Conservation (phyloP, 306 rosid genomes). For the Medicago lupulina region DNA sequence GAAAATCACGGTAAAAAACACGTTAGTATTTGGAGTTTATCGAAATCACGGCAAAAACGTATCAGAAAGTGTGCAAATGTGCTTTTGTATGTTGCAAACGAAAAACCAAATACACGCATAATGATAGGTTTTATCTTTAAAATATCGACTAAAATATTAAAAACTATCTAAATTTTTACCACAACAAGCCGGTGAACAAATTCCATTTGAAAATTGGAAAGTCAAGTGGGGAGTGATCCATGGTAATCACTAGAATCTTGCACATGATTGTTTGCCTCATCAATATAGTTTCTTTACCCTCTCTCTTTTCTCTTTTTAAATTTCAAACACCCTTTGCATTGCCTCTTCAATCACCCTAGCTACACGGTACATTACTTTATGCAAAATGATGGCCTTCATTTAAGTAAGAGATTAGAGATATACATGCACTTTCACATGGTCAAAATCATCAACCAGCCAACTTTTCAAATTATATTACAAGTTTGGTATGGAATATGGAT, state of each 20-base stretch:
- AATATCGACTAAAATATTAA: no score
- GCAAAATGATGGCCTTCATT: not conserved
- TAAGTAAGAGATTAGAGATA: not conserved
- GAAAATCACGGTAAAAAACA: no score
- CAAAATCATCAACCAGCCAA: not conserved
- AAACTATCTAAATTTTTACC: no score
- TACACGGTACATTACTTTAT: not conserved
- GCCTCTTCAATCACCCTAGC: not conserved
- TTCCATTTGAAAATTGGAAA: not conserved
- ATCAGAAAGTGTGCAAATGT: no score
- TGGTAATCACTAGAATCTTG: not conserved
- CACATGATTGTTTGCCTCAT: not conserved
- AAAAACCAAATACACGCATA: no score
- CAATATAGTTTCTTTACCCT: not conserved
- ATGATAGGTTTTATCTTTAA: no score
- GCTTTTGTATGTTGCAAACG: no score
- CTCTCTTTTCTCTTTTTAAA: not conserved
- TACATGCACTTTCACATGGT: not conserved
- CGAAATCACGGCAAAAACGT: no score
- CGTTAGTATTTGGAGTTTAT: no score
- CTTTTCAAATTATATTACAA: not conserved
- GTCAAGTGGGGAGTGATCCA: not conserved
- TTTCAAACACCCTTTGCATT: slow-evolving; percentile 7
- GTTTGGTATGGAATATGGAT: not conserved
- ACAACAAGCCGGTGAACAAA: no score